phyloP scores from a whole-genome alignment of 2,329 filamentous ascomycete genomes.

The Ophiostoma tasmaniense region DNA sequence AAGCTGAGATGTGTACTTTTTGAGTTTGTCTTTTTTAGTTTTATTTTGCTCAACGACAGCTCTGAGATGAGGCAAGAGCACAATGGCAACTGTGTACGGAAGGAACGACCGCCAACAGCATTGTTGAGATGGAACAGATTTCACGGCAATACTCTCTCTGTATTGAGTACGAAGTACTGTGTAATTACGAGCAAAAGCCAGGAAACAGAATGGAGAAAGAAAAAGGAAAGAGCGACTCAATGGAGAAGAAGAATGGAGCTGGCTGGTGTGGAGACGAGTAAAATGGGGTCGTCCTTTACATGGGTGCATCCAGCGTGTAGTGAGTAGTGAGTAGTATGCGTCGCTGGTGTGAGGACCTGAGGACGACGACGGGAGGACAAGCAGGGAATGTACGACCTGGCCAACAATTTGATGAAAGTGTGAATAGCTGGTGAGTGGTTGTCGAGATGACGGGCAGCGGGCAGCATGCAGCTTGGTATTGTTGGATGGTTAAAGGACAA shows the following conservation, averaged over 20 bases:
- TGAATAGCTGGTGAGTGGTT: not conserved
- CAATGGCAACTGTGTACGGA: no score
- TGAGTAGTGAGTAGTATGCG: not conserved
- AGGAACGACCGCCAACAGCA: no score
- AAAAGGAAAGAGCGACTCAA: conserved; percentile 6
- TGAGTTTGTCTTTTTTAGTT: no score
- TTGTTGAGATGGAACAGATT: no score
- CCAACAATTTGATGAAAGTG: not conserved
- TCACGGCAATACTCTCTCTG: no score
- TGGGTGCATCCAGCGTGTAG: not conserved
- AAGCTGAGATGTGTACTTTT: not conserved
- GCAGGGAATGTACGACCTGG: conserved; percentile 1
- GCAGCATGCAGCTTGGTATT: not conserved
- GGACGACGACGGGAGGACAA: not conserved
- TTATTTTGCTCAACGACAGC: no score
- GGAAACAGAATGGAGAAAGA: not conserved
- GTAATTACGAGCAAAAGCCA: not conserved
- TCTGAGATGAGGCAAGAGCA: no score
- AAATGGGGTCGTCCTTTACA: not conserved
- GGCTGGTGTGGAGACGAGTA: not conserved
- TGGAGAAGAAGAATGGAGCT: conserved; percentile 5
- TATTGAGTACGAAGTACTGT: no score
- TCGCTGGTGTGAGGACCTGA: not conserved
- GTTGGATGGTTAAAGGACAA: no score
- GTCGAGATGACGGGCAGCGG: not conserved